Conservation (phyloP, 78 protist genomes). For the Polysphondylium violaceum region DNA sequence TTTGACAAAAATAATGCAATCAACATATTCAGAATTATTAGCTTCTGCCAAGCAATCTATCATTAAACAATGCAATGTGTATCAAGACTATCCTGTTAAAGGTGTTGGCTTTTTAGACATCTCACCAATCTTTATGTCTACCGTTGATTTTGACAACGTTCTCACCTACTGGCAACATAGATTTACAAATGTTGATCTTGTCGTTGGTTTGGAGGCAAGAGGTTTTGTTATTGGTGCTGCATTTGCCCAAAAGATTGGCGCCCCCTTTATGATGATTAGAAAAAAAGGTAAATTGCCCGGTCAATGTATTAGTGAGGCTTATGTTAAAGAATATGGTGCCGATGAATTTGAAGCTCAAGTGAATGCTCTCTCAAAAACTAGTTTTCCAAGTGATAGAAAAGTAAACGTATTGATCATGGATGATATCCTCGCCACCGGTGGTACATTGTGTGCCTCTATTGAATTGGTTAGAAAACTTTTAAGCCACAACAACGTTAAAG, state of each 20-base stretch:
- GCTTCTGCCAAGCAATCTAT: constrained; percentile 10
- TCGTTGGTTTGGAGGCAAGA: constrained; percentile 65
- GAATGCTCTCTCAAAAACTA: not conserved
- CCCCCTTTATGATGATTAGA: constrained; percentile 32
- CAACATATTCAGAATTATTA: constrained; percentile 35
- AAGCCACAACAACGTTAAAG: not conserved
- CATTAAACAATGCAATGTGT: not conserved
- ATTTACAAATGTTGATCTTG: constrained; percentile 45
- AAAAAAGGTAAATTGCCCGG: constrained; percentile 75
- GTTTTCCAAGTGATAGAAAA: not conserved
- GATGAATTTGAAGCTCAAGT: constrained; percentile 67
- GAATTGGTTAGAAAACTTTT: constrained; percentile 41
- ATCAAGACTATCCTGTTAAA: constrained; percentile 36
- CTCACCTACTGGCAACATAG: constrained; percentile 53
- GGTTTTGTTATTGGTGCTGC: constrained; percentile 60
- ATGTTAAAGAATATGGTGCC: constrained; percentile 38
- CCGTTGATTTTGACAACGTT: constrained; percentile 9
- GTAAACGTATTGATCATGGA: constrained; percentile 44
- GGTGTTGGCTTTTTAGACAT: constrained; percentile 64
- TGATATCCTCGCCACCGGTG: constrained; percentile 73
- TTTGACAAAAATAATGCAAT: not conserved
- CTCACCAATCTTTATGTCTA: constrained; percentile 35
- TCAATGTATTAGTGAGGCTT: constrained; percentile 2
- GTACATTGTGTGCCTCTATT: constrained; percentile 59
- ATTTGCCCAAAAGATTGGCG: constrained; percentile 11